phyloP scores from a whole-genome alignment of 2,329 filamentous ascomycete species.

The Fusarium pseudocircinatum region DNA sequence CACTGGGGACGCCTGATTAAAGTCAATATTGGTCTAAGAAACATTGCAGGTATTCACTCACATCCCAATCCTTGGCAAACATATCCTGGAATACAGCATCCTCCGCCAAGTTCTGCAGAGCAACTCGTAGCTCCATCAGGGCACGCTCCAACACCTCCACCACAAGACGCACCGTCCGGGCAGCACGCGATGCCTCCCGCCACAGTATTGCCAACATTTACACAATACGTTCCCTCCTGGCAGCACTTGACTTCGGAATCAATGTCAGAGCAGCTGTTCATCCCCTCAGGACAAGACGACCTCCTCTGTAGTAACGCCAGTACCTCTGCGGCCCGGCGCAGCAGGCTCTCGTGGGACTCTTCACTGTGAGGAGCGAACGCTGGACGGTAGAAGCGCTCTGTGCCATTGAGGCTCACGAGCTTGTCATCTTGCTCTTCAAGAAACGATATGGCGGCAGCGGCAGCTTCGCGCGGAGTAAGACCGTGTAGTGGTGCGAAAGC shows the following conservation, averaged over 20 bases:
- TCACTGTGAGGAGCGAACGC: constrained; percentile 62
- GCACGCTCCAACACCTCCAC: constrained; percentile 70
- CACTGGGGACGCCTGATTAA: constrained; percentile 46
- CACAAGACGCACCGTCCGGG: constrained; percentile 70
- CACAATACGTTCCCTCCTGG: constrained; percentile 71
- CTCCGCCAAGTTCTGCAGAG: constrained; percentile 71
- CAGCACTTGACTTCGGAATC: constrained; percentile 79
- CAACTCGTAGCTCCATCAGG: constrained; percentile 71
- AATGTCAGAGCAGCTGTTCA: constrained; percentile 70
- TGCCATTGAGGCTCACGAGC: constrained; percentile 19
- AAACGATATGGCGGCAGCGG: constrained; percentile 45
- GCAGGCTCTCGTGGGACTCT: constrained; percentile 41
- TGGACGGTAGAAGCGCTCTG: constrained; percentile 52
- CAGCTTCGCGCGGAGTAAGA: constrained; percentile 43
- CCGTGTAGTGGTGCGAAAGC: constrained; percentile 53
- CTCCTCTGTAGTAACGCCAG: constrained; percentile 63
- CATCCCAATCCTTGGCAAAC: constrained; percentile 76
- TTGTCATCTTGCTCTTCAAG: constrained; percentile 43
- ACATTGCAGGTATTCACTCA: constrained; percentile 51
- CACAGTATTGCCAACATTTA: constrained; percentile 68
- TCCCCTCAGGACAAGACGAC: constrained; percentile 74
- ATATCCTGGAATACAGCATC: constrained; percentile 79
- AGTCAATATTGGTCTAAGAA: constrained; percentile 3
- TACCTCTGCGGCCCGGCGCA: constrained; percentile 57
- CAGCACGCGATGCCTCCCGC: constrained; percentile 80